Evolutionary conservation across 2,329 filamentous ascomycete species (phyloP).

Genomic region (Stagonosporopsis tanaceti): DNA sequence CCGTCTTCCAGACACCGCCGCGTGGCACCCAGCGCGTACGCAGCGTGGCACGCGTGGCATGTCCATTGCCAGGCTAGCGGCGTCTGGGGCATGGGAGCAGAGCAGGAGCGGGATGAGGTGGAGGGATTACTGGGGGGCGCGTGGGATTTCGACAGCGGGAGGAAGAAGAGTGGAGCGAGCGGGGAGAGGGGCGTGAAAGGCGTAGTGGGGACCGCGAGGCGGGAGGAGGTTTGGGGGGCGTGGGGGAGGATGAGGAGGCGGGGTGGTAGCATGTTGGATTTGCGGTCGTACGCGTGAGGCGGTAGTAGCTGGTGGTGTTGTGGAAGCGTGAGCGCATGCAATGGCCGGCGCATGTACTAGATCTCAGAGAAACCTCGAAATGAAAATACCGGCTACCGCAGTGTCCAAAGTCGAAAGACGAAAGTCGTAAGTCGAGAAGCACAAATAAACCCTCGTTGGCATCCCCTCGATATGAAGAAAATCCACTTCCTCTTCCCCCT

Average conservation of each 20-base stretch:
- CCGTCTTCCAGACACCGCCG: slow-evolving; percentile 63
- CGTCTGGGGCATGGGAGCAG: slow-evolving; percentile 28
- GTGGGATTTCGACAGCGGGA: background rate
- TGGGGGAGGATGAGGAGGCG: slow-evolving; percentile 44
- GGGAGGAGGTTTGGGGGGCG: slow-evolving; percentile 54
- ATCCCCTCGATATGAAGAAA: too few relatives aligned
- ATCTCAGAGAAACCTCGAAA: too few relatives aligned
- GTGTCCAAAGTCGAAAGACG: too few relatives aligned
- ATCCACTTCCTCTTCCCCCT: too few relatives aligned
- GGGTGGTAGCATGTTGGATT: background rate
- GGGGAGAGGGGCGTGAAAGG: slow-evolving; percentile 53
- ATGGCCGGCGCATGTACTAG: too few relatives aligned
- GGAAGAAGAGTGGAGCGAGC: slow-evolving; percentile 7
- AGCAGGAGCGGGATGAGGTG: background rate
- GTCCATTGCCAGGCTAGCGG: slow-evolving; percentile 61
- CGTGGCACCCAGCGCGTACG: slow-evolving; percentile 59
- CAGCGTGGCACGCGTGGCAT: slow-evolving; percentile 60
- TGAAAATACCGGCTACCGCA: too few relatives aligned
- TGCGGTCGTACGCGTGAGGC: too few relatives aligned
- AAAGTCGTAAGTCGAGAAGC: too few relatives aligned
- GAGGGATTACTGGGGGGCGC: background rate
- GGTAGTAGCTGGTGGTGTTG: too few relatives aligned
- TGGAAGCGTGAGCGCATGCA: too few relatives aligned
- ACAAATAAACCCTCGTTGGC: too few relatives aligned
- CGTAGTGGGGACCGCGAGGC: slow-evolving; percentile 54